Evolutionary conservation across 768 basidiomycete genomes (phyloP), one percentile per base, ranked within the genome.

Genomic region (Clitopilus hobsonii): DNA sequence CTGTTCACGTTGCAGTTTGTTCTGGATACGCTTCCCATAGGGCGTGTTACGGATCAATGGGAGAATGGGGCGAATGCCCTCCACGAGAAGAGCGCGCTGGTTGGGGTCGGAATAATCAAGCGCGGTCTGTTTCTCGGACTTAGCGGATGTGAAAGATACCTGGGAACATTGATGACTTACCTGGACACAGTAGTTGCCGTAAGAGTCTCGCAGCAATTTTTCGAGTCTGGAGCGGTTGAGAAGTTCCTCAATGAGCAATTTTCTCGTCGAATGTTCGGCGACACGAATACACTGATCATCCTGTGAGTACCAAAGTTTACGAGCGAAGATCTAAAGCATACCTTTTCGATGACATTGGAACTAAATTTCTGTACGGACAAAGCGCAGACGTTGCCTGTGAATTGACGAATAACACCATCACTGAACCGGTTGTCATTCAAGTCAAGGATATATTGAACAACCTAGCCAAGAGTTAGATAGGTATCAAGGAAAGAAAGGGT

Each of bases 361-460:
- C 94, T 96, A 74, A 99, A 99, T 74, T 99, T 99, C 71, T 99
- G 97, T 14, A 98, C 96, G 5, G 95, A 98, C 52, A 99, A 76
- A 5, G 94, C 94, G 69, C 95, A 98, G 56, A 98, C 92, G 65
- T 99, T 98, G 63, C 97, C 97, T 52, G 91, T 77, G 72, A 98
- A 99, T 67, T 98, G 97, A 59, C 96, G 87, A 63, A 98, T 98
- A 62, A 99, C 91, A 49, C 80, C 96, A 72, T 98, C 96, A 61
- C 93, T 96, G 80, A 98, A 99, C 41, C 97, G 84, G 70, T 92
- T 95, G 75, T 99, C 97, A 72, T 98, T 98, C 64, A 99, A 74
- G 68, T 99, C 97, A 56, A 99, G 82, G 57, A 98, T 97, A 69
- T 99, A 99, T 83, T 99, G 95, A 29, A 95, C 92, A 61, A 94